phyloP scores from a whole-genome alignment of 352 stramenopile species.

The Phytophthora tubulina region DNA sequence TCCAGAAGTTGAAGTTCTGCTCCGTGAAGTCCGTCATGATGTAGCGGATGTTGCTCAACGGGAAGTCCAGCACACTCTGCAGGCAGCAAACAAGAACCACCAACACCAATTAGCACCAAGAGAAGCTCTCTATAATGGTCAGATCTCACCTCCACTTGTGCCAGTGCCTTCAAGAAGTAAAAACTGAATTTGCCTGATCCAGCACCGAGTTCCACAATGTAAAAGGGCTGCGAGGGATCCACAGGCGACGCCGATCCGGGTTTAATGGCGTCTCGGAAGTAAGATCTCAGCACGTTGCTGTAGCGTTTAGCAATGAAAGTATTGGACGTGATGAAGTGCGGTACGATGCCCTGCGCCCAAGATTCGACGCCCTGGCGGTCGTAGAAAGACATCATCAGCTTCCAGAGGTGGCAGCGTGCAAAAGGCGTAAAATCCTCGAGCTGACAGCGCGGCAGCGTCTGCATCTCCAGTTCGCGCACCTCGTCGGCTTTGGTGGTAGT shows the following conservation, averaged over 20 bases:
- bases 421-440: slow-evolving; percentile 93
- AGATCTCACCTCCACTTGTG: slow-evolving; percentile 57
- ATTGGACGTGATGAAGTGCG: slow-evolving; percentile 97
- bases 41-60: slow-evolving; percentile 92
- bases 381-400: slow-evolving; percentile 97
- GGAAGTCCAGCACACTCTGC: slow-evolving; percentile 85
- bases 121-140: background rate
- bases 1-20: slow-evolving; percentile 95
- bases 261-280: slow-evolving; percentile 67
- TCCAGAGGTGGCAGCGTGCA: slow-evolving; percentile 91
- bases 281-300: slow-evolving; percentile 73
- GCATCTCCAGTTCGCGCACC: slow-evolving; percentile 42
- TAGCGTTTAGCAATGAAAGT: slow-evolving; percentile 95
- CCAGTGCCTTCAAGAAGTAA: slow-evolving; percentile 93
- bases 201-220: slow-evolving; percentile 95
- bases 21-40: slow-evolving; percentile 96
- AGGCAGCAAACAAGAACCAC: slow-evolving; percentile 14
- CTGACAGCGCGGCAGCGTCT: slow-evolving; percentile 62
- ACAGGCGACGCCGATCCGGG: slow-evolving; percentile 52
- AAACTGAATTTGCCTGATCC: slow-evolving; percentile 96
- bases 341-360: slow-evolving; percentile 94
- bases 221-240: slow-evolving; percentile 87
- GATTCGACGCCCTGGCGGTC: slow-evolving; percentile 85
- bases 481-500: slow-evolving; percentile 58
- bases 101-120: background rate